Base-by-base conservation (phyloP, 192 early-diverging fungal species). In the Coemansia javaensis region DNA sequence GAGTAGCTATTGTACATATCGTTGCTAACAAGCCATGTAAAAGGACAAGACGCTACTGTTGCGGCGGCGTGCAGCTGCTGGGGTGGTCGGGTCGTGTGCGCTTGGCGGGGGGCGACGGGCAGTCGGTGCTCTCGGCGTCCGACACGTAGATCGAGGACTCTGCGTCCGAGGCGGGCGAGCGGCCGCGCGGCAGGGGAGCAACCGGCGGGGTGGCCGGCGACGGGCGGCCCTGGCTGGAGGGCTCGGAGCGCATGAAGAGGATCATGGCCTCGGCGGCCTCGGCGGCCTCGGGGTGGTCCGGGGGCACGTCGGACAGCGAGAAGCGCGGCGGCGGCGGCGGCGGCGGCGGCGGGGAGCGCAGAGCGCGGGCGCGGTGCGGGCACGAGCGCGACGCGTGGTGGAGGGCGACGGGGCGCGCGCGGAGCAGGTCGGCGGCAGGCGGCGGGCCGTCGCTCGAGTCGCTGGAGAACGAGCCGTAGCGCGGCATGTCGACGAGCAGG, bases 221-320 rank as follows among this genome's bases (percentile, higher is more conserved):
- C 8, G 40, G 45, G 16, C 43, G 45, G 22, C 49, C 46, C 47
- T 62, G 59, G 34, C 50, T 53, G 17, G 51, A 53, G 16, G 50
- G 33, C 40, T 62, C 51, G 11, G 59, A 62, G 30, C 40, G 46
- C 58, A 60, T 68, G 21, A 68, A 61, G 49, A 68, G 17, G 21
- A 68, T 68, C 66, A 68, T 68, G 28, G 66, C 40, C 46, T 60
- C 66, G 4, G 66, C 66, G 1, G 58, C 66, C 53, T 59, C 65
- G 1, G 56, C 52, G 4, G 53, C 47, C 45, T 65, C 62, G 27
- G 30, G 16, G 16, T 32, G 42, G 23, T 43, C 34, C n/a, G n/a
- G n/a, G n/a, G n/a, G n/a, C n/a, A n/a, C n/a, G n/a, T 37, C 36
- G 11, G 27, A 33, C 15, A 58, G 21, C 14, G 40, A 27, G 21